Percentiles rank a stretch among this genome's conserved stretches.
Conservation (phyloP, 768 basidiomycete genomes). For the Chalciporus pseudorubinellus region DNA sequence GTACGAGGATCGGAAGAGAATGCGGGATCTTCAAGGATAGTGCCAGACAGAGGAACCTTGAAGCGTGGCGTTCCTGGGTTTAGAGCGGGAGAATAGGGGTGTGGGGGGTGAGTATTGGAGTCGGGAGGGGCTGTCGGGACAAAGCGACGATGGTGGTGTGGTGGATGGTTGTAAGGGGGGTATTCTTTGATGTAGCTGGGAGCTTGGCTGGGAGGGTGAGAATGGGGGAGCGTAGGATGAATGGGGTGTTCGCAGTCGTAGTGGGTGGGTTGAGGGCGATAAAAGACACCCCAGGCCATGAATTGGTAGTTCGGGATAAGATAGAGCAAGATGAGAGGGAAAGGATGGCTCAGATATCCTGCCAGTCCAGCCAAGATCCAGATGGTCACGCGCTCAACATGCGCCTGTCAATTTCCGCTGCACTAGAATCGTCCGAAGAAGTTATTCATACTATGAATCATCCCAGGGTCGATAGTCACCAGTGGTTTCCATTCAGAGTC, state of each 20-base stretch:
- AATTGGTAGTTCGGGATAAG: background rate
- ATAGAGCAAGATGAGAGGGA: background rate
- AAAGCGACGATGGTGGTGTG: background rate
- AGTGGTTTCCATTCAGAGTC: background rate
- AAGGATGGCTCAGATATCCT: too few species aligned
- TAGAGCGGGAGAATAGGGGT: background rate
- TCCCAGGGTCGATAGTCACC: too few species aligned
- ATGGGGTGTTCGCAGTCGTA: background rate
- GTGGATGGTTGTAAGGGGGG: background rate
- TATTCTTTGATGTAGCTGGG: constrained; percentile 8
- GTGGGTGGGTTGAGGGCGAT: constrained; percentile 2
- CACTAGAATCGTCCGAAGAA: background rate
- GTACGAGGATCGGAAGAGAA: constrained; percentile 56
- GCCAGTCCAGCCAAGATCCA: background rate
- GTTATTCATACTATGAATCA: too few species aligned
- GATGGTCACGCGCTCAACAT: background rate
- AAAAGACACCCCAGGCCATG: constrained; percentile 17
- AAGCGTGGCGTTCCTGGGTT: constrained; percentile 2
- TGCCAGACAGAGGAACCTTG: constrained; percentile 21
- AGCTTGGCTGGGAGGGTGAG: background rate
- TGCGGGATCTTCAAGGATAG: constrained; percentile 50
- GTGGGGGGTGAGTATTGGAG: background rate
- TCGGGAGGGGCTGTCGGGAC: background rate
- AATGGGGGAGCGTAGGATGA: background rate
- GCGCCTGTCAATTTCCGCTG: background rate